Evolutionary conservation across 352 stramenopile genomes (phyloP), one percentile per base, ranked within the genome.

Genomic region (Globisporangium orthogonon): DNA sequence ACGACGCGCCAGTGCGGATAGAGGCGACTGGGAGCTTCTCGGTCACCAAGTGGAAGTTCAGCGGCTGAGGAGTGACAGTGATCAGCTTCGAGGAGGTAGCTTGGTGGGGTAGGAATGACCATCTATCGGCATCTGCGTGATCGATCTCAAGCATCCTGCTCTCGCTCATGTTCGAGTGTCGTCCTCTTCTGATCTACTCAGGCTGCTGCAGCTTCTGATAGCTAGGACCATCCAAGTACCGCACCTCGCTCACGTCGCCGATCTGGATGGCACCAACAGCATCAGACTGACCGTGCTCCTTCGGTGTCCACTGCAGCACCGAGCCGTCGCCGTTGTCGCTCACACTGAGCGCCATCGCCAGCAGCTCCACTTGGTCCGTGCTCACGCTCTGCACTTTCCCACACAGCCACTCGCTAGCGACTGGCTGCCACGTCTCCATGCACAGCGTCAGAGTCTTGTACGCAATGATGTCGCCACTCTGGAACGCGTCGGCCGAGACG

Each of bases 381-480:
- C 23, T 28, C 37, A 46, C 45, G 17, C 6, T 47, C 10, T 62
- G 35, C 44, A 89, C 69, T 31, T 70, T 53, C 3, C 74, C 83
- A 54, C 77, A 83, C 47, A 76, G 69, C 83, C 83, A 92, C 2
- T 79, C 76, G 51, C 79, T 92, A 28, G 81, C 29, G 3, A 88
- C 52, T 49, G 83, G 83, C 54, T 92, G 79, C 60, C 76, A 92
- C n/a, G 79, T 90, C 62, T 88, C 74, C 48, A 89, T 70, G 40
- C 80, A 90, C 33, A 92, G 61, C 37, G 74, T 79, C 39, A 92
- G 65, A 18, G 82, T 92, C 63, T 88, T 89, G 63, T 86, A 90
- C 4, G 76, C 79, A 54, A 92, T 50, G 14, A 89, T 47, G 58
- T 92, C 77, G 39, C 70, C 67, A 0, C 39, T 54, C 50, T 81